These are phyloP conservation scores for Pythium grandisporangium DNA, from an alignment of 352 stramenopile species.

Conservation along the genomic window DNA sequence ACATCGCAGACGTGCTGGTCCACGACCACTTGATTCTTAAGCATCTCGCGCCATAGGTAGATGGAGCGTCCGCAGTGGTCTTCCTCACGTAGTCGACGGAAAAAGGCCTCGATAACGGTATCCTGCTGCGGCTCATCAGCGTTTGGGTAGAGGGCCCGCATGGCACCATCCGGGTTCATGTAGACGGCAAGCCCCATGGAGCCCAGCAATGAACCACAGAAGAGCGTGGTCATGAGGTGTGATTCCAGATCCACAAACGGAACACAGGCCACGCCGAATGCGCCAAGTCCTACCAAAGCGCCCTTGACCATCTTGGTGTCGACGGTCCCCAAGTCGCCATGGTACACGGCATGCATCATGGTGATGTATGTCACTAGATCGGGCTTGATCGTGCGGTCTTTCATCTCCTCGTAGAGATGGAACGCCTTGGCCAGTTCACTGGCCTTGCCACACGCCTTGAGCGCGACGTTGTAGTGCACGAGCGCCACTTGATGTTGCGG, in stretches of 20 bases:
- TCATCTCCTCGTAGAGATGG: slow-evolving; percentile 82
- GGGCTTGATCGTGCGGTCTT: slow-evolving; percentile 51
- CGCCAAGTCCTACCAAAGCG: slow-evolving; percentile 41
- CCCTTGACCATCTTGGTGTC: slow-evolving; percentile 62
- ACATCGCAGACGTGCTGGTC: slow-evolving; percentile 74
- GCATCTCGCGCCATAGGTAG: slow-evolving; percentile 83
- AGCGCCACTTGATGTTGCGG: slow-evolving; percentile 7
- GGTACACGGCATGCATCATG: slow-evolving; percentile 84
- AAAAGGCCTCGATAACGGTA: slow-evolving; percentile 71
- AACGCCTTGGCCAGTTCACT: slow-evolving; percentile 62
- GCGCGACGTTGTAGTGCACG: slow-evolving; percentile 76
- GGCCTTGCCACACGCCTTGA: slow-evolving; percentile 72
- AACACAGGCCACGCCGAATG: slow-evolving; percentile 41
- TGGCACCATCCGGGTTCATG: slow-evolving; percentile 78
- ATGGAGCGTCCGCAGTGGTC: slow-evolving; percentile 77
- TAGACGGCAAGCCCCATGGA: slow-evolving; percentile 79
- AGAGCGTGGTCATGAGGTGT: slow-evolving; percentile 64
- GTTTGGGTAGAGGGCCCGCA: slow-evolving; percentile 74
- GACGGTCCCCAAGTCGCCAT: slow-evolving; percentile 59
- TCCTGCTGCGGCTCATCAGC: slow-evolving; percentile 56
- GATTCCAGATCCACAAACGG: slow-evolving; percentile 70
- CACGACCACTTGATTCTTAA: slow-evolving; percentile 50
- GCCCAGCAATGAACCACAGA: slow-evolving; percentile 60
- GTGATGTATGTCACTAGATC: slow-evolving; percentile 79
- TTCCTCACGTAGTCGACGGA: slow-evolving; percentile 74